Evolutionary conservation across 345 rosid genomes (phyloP).

Genomic region (Syzygium jambos): DNA sequence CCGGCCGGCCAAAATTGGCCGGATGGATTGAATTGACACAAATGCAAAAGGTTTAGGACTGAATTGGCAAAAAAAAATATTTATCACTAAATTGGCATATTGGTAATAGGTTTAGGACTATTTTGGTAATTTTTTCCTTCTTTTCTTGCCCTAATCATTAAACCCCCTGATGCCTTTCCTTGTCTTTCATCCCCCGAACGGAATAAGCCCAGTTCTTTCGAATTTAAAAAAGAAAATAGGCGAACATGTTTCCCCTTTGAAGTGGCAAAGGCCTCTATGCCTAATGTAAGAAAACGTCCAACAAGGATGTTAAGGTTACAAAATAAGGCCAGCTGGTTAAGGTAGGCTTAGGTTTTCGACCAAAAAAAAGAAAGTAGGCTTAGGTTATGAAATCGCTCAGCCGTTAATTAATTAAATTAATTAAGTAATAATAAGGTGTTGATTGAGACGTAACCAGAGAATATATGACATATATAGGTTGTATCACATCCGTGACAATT

Average conservation of each 20-base stretch:
- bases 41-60: too few species aligned
- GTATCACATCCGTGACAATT: background rate
- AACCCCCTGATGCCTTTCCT: background rate
- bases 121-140: too few species aligned
- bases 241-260: background rate
- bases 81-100: too few species aligned
- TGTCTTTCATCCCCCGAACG: background rate
- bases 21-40: too few species aligned
- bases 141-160: background rate
- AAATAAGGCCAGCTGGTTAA: background rate
- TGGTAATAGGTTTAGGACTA: too few species aligned
- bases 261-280: background rate
- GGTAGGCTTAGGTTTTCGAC: background rate
- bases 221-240: background rate
- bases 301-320: background rate
- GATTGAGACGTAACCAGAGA: background rate
- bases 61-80: too few species aligned
- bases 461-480: background rate
- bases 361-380: background rate
- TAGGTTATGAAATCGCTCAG: background rate
- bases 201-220: background rate
- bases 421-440: background rate
- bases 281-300: background rate
- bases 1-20: too few species aligned
- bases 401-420: background rate